Base-by-base conservation (phyloP, 495 filamentous ascomycete genomes). In the Penicillium taxi region DNA sequence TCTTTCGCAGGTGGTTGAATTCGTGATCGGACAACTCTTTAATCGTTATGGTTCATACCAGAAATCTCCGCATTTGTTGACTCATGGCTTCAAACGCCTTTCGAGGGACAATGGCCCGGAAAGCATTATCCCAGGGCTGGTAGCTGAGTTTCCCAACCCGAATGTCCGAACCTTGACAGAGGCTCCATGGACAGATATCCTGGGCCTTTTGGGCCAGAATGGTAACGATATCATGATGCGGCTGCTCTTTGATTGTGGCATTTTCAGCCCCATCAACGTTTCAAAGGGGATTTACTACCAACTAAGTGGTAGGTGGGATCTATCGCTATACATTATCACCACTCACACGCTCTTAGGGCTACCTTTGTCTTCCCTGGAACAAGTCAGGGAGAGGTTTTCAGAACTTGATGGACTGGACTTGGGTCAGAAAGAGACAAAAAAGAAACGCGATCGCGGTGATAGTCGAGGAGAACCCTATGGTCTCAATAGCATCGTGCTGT, bases 1-100 rank as follows among this genome's bases (percentile, higher is more conserved):
- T n/a, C n/a, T n/a, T n/a, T n/a, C n/a, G n/a, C 45, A 96, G 84
- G 72, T 94, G 44, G 74, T 96, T 33, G 84, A 95, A 59, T 93
- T 86, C 52, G 80, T 79, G 8, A 78, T 96, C 19, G 82, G 75
- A 64, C 64, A 72, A 2, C 59, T 95, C 2, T 94, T 94, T 59
- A 75, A 73, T 11, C 71, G 69, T 32, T 60, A 52, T 29, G 42
- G 71, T 32, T 58, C 61, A 1, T 57, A 55, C 24, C 56, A 64
- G n/a, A 74, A 68, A 53, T 78, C 78, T 0, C 69, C 76, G 28
- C 86, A 94, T 61, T 47, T 93, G 4, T 70, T 95, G 8, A 83
- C 81, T 42, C 77, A 88, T 67, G 88, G 87, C 9, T 91, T 79
- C 50, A 75, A 72, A 45, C 63, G 67, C 41, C 54, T 58, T 2